Percentiles rank a stretch among this genome's conserved stretches.
These are phyloP conservation scores for Piper betle DNA, from an alignment of 164 flowering plant species.

Conservation along the genomic window DNA sequence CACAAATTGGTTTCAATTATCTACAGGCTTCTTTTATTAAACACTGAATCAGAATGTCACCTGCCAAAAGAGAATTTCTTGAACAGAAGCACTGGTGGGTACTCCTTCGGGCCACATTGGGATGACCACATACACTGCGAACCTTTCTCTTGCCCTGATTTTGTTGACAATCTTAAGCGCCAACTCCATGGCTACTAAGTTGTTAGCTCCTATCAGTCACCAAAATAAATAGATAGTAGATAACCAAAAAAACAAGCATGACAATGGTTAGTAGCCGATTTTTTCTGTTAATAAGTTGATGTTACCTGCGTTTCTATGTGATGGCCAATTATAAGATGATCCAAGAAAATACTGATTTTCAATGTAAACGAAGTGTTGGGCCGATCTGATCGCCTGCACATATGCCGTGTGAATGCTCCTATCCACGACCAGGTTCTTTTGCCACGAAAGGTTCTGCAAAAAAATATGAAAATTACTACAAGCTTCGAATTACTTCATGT, in stretches of 20 bases:
- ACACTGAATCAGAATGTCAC: slow-evolving; percentile 11
- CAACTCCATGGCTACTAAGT: slow-evolving; percentile 67
- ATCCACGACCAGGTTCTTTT: slow-evolving; percentile 60
- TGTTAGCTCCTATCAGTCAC: slow-evolving; percentile 50
- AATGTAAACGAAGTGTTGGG: slow-evolving; percentile 74
- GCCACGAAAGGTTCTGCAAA: slow-evolving; percentile 51
- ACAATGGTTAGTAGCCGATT: no score
- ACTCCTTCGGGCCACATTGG: slow-evolving; percentile 89
- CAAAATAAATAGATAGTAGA: background rate
- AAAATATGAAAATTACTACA: background rate
- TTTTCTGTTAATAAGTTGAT: background rate
- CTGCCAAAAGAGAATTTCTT: slow-evolving; percentile 88
- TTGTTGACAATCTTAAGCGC: slow-evolving; percentile 70
- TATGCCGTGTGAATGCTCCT: slow-evolving; percentile 74
- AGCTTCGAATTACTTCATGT: background rate
- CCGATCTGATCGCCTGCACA: slow-evolving; percentile 75
- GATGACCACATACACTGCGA: slow-evolving; percentile 52
- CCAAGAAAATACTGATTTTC: slow-evolving; percentile 92
- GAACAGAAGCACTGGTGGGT: slow-evolving; percentile 49
- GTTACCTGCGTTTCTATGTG: slow-evolving; percentile 39
- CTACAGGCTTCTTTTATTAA: no score
- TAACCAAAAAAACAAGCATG: background rate
- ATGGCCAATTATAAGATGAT: slow-evolving; percentile 69
- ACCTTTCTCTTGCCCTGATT: slow-evolving; percentile 50
- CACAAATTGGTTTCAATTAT: no score